Percentiles rank a stretch among this genome's conserved stretches.
phyloP scores from a whole-genome alignment of 192 early-diverging fungal species.

The Coemansia sp. region DNA sequence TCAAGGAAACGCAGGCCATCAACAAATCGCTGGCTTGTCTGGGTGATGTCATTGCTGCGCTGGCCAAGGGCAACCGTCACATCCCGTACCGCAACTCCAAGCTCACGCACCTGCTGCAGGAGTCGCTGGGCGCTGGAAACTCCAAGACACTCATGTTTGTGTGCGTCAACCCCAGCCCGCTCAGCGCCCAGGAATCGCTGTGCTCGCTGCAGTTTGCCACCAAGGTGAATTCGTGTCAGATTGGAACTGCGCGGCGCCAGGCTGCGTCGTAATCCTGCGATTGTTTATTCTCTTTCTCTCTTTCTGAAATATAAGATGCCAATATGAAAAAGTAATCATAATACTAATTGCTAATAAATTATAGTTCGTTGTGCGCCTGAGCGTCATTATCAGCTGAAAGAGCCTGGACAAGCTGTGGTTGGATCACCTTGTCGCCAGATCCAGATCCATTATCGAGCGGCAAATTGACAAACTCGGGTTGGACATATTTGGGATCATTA shows the following conservation, averaged over 20 bases:
- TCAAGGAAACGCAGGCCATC: constrained; percentile 94
- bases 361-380: not conserved
- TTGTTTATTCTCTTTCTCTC: constrained; percentile 1
- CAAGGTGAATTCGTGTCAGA: constrained; percentile 89
- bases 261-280: constrained; percentile 17
- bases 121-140: constrained; percentile 75
- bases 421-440: too few relatives aligned
- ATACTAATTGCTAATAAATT: not conserved
- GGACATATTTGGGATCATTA: not conserved
- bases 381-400: not conserved
- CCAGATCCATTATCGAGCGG: not conserved
- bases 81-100: constrained; percentile 96
- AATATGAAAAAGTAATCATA: not conserved
- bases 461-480: not conserved
- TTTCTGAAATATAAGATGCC: not conserved
- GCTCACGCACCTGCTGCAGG: constrained; percentile 61
- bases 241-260: constrained; percentile 73
- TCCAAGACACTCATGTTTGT: constrained; percentile 99
- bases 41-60: constrained; percentile 86
- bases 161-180: constrained; percentile 82
- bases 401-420: not conserved
- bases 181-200: constrained; percentile 79
- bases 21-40: constrained; percentile 90
- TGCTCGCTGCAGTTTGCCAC: constrained; percentile 93
- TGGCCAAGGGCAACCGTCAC: constrained; percentile 75